Percentiles rank a stretch among this genome's conserved stretches.
Evolutionary conservation across 345 rosid species (phyloP).

Genomic region (Citrus mangshanensis): DNA sequence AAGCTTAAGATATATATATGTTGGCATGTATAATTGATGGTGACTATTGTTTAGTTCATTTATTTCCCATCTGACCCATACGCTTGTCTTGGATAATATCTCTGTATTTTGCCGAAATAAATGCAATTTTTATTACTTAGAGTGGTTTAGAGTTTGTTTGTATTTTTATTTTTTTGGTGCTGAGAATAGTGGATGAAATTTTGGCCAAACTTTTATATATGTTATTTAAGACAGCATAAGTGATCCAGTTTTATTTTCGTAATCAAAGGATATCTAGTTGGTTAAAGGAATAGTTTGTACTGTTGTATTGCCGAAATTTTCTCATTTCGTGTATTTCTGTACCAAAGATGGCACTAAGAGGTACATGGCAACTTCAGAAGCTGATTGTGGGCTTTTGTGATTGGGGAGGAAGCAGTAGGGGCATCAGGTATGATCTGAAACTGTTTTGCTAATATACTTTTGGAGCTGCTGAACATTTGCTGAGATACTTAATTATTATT

Average conservation of each 20-base stretch:
- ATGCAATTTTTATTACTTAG: background rate
- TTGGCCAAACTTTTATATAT: background rate
- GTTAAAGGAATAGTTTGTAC: background rate
- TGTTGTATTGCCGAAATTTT: background rate
- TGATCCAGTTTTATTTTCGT: background rate
- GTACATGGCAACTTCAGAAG: constrained; percentile 87
- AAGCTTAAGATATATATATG: background rate
- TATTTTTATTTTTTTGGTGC: background rate
- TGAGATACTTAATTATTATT: background rate
- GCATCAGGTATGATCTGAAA: constrained; percentile 52
- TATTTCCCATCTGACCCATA: background rate
- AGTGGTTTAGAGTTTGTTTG: background rate
- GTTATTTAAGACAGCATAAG: background rate
- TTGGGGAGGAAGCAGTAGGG: constrained; percentile 96
- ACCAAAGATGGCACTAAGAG: constrained; percentile 68
- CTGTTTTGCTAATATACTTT: background rate
- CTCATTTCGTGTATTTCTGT: background rate
- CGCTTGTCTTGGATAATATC: background rate
- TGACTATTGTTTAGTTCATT: background rate
- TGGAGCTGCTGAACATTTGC: too few species aligned
- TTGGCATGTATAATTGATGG: background rate
- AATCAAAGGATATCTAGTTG: background rate
- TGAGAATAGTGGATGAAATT: background rate
- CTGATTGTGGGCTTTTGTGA: constrained; percentile 76
- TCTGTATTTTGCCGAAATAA: background rate